A percentile compares a stretch with the other conserved stretches of the same genome.
Evolutionary conservation across 148 eudicot species (phyloP).

Genomic region (Chenopodium berlandieri): DNA sequence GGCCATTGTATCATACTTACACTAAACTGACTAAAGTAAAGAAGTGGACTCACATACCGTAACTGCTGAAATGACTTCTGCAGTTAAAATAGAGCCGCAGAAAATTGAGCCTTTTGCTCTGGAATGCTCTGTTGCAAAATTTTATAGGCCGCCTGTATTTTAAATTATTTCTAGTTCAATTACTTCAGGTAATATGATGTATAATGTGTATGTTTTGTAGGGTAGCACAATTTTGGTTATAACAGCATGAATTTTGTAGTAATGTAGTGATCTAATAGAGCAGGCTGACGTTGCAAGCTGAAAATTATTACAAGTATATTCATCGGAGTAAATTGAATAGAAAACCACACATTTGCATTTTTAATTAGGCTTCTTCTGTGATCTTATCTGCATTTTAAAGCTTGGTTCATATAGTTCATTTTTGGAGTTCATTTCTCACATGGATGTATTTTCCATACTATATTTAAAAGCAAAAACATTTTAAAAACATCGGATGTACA

Average conservation of each 20-base stretch:
- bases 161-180: no score
- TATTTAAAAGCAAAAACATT: no score
- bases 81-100: background rate
- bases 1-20: background rate
- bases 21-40: background rate
- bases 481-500: no score
- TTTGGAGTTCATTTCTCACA: no score
- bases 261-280: conserved; percentile 32
- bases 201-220: no score
- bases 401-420: background rate
- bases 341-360: background rate
- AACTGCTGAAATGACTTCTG: background rate
- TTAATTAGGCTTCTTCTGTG: background rate
- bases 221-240: no score
- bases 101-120: background rate
- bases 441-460: no score
- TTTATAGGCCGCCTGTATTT: background rate
- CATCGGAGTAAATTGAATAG: background rate
- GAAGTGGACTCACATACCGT: background rate
- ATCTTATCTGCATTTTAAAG: background rate
- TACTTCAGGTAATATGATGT: background rate
- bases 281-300: background rate
- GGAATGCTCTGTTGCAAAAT: background rate
- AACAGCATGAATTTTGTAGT: no score
- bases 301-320: background rate